These are phyloP conservation scores for Penicillium sp. DNA, from an alignment of 2,329 filamentous ascomycete genomes.

Conservation along the genomic window DNA sequence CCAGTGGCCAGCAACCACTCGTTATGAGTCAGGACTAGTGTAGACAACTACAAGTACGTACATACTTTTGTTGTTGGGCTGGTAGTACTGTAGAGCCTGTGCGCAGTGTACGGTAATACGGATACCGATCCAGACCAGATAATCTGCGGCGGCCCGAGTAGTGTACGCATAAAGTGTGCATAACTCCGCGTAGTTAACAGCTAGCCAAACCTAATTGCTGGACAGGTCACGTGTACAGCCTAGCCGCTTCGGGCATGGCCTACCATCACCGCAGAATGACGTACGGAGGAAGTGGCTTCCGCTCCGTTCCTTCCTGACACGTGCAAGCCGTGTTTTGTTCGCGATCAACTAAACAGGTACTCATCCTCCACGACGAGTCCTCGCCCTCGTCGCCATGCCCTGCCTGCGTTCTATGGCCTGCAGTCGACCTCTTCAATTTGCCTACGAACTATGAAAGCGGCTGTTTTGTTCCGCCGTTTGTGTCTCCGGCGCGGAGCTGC, in stretches of 20 bases:
- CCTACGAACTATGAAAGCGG: conserved; percentile 46
- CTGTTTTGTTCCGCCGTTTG: conserved; percentile 47
- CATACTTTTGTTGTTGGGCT: no score
- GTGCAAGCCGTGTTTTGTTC: neutral
- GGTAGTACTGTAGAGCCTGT: no score
- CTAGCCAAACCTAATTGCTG: no score
- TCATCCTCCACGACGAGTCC: neutral
- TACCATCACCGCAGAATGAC: conserved; percentile 7
- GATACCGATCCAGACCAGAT: no score
- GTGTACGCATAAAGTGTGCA: no score
- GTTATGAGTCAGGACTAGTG: no score
- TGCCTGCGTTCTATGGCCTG: conserved; percentile 4
- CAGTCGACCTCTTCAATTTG: conserved; percentile 7
- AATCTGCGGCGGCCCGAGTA: no score
- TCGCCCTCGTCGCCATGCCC: conserved; percentile 1
- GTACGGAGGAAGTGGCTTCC: neutral
- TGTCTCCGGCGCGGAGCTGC: conserved; percentile 42
- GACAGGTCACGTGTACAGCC: no score
- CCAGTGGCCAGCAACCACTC: neutral
- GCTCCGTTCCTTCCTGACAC: conserved; percentile 6
- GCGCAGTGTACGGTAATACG: no score
- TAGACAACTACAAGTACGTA: no score
- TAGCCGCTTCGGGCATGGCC: no score
- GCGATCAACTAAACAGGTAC: neutral
- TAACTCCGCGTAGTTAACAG: no score